Evolutionary conservation across 352 stramenopile species (phyloP), one percentile per base, ranked within the genome.

Genomic region (Pythium pyrilobum): DNA sequence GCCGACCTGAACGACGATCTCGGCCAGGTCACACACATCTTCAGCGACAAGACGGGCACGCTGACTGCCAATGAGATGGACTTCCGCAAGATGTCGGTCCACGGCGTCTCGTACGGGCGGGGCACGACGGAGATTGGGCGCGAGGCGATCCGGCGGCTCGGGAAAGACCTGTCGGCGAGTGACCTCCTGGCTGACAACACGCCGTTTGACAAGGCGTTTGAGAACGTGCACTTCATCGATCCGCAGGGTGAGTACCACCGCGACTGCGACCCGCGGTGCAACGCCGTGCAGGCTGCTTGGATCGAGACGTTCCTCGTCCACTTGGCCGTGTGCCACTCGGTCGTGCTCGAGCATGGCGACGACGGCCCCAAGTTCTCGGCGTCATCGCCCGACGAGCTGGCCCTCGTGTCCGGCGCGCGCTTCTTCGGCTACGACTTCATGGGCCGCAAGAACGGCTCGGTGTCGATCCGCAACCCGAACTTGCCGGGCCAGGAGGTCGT

Each of bases 31-130:
- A 91, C 82, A 9, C 81, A 92, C 66, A 89, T 94, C 45, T 95
- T 95, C 60, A 89, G 79, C 39, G 83, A 94, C 62, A 95, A 95
- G 45, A 94, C 83, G 0, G 81, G 83, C 23, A 94, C 85, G 9
- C 56, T 94, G 13, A 95, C 85, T 18, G 81, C 81, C 4, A 95
- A 94, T 63, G 81, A 90, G 53, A 94, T 95, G 85, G 81, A 92
- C 44, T 94, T 92, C 45, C 79, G 85, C 42, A 94, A 94, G 55
- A 89, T 95, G 77, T 87, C 76, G 39, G 74, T 95, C 38, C 74
- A 92, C 43, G 85, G 83, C 18, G 64, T 88, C 4, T 89, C 79
- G 1, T 95, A 94, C 43, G 85, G 83, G 9, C 77, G 78, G 11
- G 85, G 81, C 12, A 93, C 79, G 21, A 91, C 84, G 8, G 82